Evolutionary conservation across 2,329 filamentous ascomycete genomes (phyloP).

Genomic region (Boeremia exigua): DNA sequence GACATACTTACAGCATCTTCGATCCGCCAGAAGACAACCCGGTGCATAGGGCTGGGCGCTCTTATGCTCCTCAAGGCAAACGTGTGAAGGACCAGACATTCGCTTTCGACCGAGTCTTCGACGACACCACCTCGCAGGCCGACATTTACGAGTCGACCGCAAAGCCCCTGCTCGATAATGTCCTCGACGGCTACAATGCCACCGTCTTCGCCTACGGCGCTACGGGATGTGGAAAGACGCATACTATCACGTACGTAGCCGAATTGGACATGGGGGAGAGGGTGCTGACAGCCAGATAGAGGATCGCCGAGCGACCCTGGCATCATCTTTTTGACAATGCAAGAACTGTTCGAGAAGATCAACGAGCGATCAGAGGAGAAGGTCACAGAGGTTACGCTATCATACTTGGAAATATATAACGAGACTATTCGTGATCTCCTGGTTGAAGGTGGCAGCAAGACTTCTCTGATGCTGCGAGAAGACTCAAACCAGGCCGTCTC

Average conservation of each 20-base stretch:
- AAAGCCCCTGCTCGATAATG: slow-evolving; percentile 86
- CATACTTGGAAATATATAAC: slow-evolving; percentile 98
- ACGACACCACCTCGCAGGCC: slow-evolving; percentile 88
- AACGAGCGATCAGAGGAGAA: slow-evolving; percentile 85
- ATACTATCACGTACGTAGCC: slow-evolving; percentile 73
- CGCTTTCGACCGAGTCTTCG: slow-evolving; percentile 94
- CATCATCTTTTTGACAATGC: slow-evolving; percentile 99
- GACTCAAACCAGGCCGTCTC: slow-evolving; percentile 93
- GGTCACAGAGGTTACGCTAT: slow-evolving; percentile 86
- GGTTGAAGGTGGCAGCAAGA: slow-evolving; percentile 81
- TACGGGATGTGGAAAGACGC: slow-evolving; percentile 97
- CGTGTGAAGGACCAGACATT: slow-evolving; percentile 98
- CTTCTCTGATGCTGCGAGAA: slow-evolving; percentile 88
- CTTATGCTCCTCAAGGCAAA: slow-evolving; percentile 74
- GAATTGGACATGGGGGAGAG: slow-evolving; percentile 49
- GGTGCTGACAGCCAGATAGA: slow-evolving; percentile 35
- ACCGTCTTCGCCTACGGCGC: slow-evolving; percentile 98
- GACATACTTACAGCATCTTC: slow-evolving; percentile 72
- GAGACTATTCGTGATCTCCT: slow-evolving; percentile 96
- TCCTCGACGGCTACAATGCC: slow-evolving; percentile 97
- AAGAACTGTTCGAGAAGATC: slow-evolving; percentile 97
- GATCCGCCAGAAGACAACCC: slow-evolving; percentile 96
- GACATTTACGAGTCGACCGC: slow-evolving; percentile 97
- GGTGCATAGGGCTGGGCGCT: slow-evolving; percentile 83
- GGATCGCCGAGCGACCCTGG: slow-evolving; percentile 91